Base-by-base conservation (phyloP, 768 basidiomycete species). In the Boletus insuetus region DNA sequence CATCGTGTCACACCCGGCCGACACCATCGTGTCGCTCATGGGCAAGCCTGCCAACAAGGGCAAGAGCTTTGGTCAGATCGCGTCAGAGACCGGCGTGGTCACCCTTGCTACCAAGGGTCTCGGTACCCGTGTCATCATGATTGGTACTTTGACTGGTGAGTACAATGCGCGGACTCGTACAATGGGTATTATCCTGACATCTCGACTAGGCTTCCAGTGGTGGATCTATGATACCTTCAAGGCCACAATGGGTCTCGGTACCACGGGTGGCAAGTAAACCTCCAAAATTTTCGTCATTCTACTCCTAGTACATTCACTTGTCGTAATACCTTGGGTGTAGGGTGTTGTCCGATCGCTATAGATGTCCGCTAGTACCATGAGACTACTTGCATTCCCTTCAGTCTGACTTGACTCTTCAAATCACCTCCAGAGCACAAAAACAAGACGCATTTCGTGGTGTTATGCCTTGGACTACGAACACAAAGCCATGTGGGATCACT, bases 1-100 rank as follows among this genome's bases (percentile, higher is more conserved):
- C 63, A 77, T 94, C 73, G 95, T 98, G 72, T 98, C 95, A 17
- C 94, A 98, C 72, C 94, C 94, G 46, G 94, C 94, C 63, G 94
- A 98, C 73, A 88, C 94, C 38, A 74, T 98, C 60, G 89, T 97
- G 62, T 96, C 94, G 54, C 85, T 85, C 73, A 93, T 97, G 76
- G 93, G 94, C 72, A 98, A 98, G 81, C 80, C 84, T 58, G 71
- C 79, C 59, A 90, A 92, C 81, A 87, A 83, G 78, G 89, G 90
- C 77, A 92, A 93, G 79, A 75, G 79, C 46, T 69, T 85, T 55
- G 89, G 87, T 12, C 62, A 78, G 58, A 89, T 94, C 60, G 82
- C 85, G 26, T 76, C 74, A 37, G 91, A 94, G 66, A 83, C 86
- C 49, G 89, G 90, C 14, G 43, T 84, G 50, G 72, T 73, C 24